Base-by-base conservation (phyloP, 116 monocot species). In the Papilionanthe hybrid region DNA sequence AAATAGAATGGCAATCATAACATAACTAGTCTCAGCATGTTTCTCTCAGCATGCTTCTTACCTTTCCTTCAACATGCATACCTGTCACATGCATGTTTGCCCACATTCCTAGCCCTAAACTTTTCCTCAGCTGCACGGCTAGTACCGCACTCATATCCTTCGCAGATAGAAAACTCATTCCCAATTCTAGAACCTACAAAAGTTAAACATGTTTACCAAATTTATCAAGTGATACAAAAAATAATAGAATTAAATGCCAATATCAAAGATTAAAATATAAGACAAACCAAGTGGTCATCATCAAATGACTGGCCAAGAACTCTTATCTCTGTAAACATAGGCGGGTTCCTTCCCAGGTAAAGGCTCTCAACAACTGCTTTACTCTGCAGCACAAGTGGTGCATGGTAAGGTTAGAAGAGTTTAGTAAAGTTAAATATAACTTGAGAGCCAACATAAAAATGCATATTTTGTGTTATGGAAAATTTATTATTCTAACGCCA, bases 11-110 rank as follows among this genome's bases (percentile, higher is more conserved):
- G 19, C 32, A 77, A 56, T 30, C 4, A 32, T 20, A 77, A 55
- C 73, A 45, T 45, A 45, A 45, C 45, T 5, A 45, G 45, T 45
- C 45, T 45, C 45, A 9, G 45, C 45, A 45, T 45, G 45, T 5
- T 32, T 32, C 3, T 32, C 42, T 37, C 20, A 42, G 72, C 42
- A 68, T 72, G 72, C 20, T 78, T 60, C n/a, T 56, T 87, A 87
- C 87, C 87, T 90, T 90, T 56, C 90, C 90, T 81, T 90, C 90
- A 0, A 90, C 83, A 85, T 87, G 90, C 90, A 90, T 90, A 55
- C 87, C 77, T 8, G 87, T 87, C 18, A 90, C 37, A 77, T 90
- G 90, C 87, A 90, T 83, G 66, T 83, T 85, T 74, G 90, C 76
- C 68, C 85, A 87, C 47, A 90, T 87, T 75, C 90, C 90, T 19